Percentiles rank a stretch among this genome's conserved stretches.
Evolutionary conservation across 768 basidiomycete genomes (phyloP).

Genomic region (Obba rivulosa): DNA sequence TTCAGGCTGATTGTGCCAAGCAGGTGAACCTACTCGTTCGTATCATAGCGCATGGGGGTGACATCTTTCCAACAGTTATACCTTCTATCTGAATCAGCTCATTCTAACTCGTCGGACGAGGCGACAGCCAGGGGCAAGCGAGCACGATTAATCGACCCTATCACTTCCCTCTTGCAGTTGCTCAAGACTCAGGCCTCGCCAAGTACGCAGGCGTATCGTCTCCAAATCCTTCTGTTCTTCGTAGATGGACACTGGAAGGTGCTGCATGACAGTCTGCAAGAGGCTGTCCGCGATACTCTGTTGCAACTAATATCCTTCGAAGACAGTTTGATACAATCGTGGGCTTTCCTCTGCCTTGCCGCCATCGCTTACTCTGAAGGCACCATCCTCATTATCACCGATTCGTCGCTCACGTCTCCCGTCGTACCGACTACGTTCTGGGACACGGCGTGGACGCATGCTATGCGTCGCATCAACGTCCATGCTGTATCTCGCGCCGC

Average conservation of each 20-base stretch:
- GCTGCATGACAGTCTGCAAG: conserved; percentile 55
- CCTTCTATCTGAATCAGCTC: conserved; percentile 52
- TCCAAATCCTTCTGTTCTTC: conserved; percentile 83
- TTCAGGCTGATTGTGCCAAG: conserved; percentile 73
- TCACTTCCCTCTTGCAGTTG: conserved; percentile 47
- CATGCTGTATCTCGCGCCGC: conserved; percentile 75
- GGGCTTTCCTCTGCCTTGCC: conserved; percentile 80
- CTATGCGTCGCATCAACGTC: conserved; percentile 66
- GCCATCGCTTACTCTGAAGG: conserved; percentile 55
- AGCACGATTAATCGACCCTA: conserved; percentile 50
- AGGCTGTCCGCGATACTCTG: conserved; percentile 49
- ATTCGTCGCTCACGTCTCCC: conserved; percentile 3
- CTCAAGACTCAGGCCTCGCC: conserved; percentile 33
- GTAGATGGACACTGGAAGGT: conserved; percentile 71
- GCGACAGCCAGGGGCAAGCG: conserved; percentile 42
- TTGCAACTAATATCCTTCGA: conserved; percentile 58
- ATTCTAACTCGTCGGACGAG: conserved; percentile 31
- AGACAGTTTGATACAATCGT: conserved; percentile 66
- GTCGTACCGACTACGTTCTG: conserved; percentile 31
- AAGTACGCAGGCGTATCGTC: conserved; percentile 39
- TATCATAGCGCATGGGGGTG: neutral
- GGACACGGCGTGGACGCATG: conserved; percentile 80
- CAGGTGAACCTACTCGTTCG: conserved; percentile 39
- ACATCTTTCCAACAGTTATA: conserved; percentile 44
- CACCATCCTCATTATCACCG: no score